Conservation (phyloP, 768 basidiomycete genomes). For the Chalciporus pseudorubinellus region DNA sequence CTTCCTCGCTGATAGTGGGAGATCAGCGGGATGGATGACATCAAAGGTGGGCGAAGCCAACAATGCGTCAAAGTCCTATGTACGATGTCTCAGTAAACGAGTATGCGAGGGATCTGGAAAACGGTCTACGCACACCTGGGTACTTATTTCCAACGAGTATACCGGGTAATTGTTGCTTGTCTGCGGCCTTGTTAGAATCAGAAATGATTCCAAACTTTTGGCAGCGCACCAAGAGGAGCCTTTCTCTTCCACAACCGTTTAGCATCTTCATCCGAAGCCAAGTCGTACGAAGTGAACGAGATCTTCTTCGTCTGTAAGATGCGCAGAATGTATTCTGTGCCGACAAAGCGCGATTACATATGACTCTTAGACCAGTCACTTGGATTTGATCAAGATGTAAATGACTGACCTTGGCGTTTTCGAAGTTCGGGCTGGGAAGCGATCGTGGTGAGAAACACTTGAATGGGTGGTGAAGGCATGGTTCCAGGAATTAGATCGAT, state of each 20-base stretch:
- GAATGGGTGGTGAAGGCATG: slow-evolving; percentile 83
- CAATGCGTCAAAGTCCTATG: slow-evolving; percentile 75
- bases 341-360: neutral
- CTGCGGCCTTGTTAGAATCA: slow-evolving; percentile 36
- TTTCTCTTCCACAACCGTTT: slow-evolving; percentile 81
- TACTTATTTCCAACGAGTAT: slow-evolving; percentile 76
- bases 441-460: slow-evolving; percentile 83
- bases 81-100: slow-evolving; percentile 5
- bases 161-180: slow-evolving; percentile 82
- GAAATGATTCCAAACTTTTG: neutral
- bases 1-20: slow-evolving; percentile 63
- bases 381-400: neutral
- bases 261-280: slow-evolving; percentile 80
- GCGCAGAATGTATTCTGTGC: slow-evolving; percentile 73
- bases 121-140: slow-evolving; percentile 59
- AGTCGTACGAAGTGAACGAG: slow-evolving; percentile 75
- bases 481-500: slow-evolving; percentile 8
- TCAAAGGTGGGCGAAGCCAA: slow-evolving; percentile 36
- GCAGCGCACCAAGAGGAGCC: slow-evolving; percentile 57
- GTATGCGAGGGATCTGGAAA: neutral
- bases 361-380: neutral
- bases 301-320: slow-evolving; percentile 87
- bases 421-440: slow-evolving; percentile 75
- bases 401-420: slow-evolving; percentile 66
- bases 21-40: slow-evolving; percentile 2